Base-by-base conservation (phyloP, 23 red algal species). In the Gracilaria caudata region DNA sequence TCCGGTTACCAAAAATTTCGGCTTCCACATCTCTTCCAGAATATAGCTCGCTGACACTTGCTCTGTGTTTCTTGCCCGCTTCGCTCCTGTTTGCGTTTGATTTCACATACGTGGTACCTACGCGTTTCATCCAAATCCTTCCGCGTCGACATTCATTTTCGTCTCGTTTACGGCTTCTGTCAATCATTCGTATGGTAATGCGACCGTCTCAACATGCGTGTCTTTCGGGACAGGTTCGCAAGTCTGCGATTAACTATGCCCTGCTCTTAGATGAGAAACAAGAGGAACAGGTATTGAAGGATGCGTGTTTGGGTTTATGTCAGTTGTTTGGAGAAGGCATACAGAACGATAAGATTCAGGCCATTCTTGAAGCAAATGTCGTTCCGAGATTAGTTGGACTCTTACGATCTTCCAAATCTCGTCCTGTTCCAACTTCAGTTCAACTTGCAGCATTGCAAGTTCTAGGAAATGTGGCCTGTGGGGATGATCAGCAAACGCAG, bases 301-400 rank as follows among this genome's bases (percentile, higher is more conserved):
- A 95, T 57, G 79, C 91, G 2, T 98, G 96, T 39, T 57, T 94
- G 37, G 88, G 88, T 36, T 78, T 98, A 41, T 98, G 96, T 58
- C 91, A 98, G 51, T 64, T 98, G 26, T 98, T 98, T 74, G 96
- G 96, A 24, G 96, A 98, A 51, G 96, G 96, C 10, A 98, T 98
- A 58, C 96, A 98, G 51, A 94, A 98, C 51, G 96, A 98, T 38
- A 73, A 82, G 40, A 98, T 98, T 82, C 96, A 98, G 53, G 92
- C 96, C 28, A 94, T 98, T 51, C 55, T 98, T 34, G 96, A 98
- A 11, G 88, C 96, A 19, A 78, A 88, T 65, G 96, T 98, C 39
- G 96, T 98, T 19, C 96, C 96, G 6, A 84, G 78, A 55, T 34
- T 98, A 4, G 93, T 98, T 10, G 73, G 58, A 1, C 51, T 98